Percentiles rank a stretch among this genome's conserved stretches.
Evolutionary conservation across 2,329 filamentous ascomycete genomes (phyloP).

Genomic region (Ascochyta viciae-villosae): DNA sequence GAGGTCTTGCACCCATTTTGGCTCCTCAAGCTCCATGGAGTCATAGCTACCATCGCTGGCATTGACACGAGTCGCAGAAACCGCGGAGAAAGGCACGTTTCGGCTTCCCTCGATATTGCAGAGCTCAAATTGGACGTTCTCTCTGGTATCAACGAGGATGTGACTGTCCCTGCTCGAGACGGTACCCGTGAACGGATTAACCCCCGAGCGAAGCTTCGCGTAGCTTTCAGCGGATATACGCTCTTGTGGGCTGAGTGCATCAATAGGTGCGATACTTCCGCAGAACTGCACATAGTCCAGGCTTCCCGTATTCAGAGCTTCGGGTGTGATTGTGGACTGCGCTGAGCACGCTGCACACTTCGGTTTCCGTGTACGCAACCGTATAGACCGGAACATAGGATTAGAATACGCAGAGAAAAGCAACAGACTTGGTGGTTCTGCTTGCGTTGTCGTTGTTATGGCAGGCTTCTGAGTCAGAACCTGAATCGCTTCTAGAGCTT

Average conservation of each 20-base stretch:
- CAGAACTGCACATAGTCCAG: constrained; percentile 90
- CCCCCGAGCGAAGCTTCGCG: constrained; percentile 44
- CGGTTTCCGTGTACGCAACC: constrained; percentile 71
- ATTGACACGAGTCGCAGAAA: constrained; percentile 43
- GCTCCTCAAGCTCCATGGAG: constrained; percentile 20
- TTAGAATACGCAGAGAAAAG: constrained; percentile 63
- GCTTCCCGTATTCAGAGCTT: constrained; percentile 68
- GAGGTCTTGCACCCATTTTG: constrained; percentile 40
- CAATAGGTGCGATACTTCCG: constrained; percentile 65
- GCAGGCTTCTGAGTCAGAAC: constrained; percentile 63
- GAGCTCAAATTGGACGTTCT: constrained; percentile 83
- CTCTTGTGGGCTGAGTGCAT: constrained; percentile 67
- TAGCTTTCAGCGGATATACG: constrained; percentile 73
- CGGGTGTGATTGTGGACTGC: constrained; percentile 66
- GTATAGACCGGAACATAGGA: constrained; percentile 74
- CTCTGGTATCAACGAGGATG: constrained; percentile 81
- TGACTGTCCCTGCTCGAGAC: constrained; percentile 52
- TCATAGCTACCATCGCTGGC: constrained; percentile 1
- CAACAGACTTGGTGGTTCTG: constrained; percentile 52
- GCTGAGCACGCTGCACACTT: constrained; percentile 81
- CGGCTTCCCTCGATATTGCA: constrained; percentile 77
- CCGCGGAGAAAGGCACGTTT: constrained; percentile 72
- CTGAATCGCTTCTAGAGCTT: constrained; percentile 88
- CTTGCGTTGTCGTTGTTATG: constrained; percentile 13
- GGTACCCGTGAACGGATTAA: constrained; percentile 44